Base-by-base conservation (phyloP, 192 early-diverging fungal species). In the Podila epigama region DNA sequence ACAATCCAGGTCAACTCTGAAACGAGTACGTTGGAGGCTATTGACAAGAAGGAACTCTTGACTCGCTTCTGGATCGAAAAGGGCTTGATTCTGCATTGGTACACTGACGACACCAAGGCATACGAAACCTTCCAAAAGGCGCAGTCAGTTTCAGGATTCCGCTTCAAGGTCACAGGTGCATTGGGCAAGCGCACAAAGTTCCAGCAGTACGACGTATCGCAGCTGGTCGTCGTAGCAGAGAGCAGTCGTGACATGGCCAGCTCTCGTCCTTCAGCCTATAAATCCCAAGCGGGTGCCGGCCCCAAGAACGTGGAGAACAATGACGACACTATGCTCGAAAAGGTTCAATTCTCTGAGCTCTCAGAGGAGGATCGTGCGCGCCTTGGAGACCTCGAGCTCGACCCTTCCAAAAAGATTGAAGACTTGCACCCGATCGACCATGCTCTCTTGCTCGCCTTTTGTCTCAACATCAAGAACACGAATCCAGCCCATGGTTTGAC, bases 401-500 rank as follows among this genome's bases (percentile, higher is more conserved):
- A 83, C 39, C 66, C 79, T 9, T 79, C 79, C 34, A 81, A 82
- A 39, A 78, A 93, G 66, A 89, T 88, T 18, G 93, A 68, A 56
- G 73, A 92, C 55, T 84, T 98, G 10, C 82, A 87, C 25, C 78
- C 87, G 15, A 86, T 95, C 39, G 96, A 99, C 81, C 94, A 97
- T 70, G 92, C 91, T 54, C 87, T 99, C 33, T 78, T 99, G 44
- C 84, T 99, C 28, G 93, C 95, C 53, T 91, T 89, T 58, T 92
- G 95, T 79, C 69, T 97, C 48, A 96, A 99, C 75, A 92, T 99
- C 66, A 94, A 95, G 59, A 97, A 97, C 83, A 93, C 92, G 31
- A 99, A 97, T 62, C 95, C 96, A 10, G 88, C 82, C 7, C 89
- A 99, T 63, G 98, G 96, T 33, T 83, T 99, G 27, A 99, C 98